Percentiles rank a stretch among this genome's conserved stretches.
Conservation (phyloP, 495 filamentous ascomycete genomes). For the Xylaria scruposa region DNA sequence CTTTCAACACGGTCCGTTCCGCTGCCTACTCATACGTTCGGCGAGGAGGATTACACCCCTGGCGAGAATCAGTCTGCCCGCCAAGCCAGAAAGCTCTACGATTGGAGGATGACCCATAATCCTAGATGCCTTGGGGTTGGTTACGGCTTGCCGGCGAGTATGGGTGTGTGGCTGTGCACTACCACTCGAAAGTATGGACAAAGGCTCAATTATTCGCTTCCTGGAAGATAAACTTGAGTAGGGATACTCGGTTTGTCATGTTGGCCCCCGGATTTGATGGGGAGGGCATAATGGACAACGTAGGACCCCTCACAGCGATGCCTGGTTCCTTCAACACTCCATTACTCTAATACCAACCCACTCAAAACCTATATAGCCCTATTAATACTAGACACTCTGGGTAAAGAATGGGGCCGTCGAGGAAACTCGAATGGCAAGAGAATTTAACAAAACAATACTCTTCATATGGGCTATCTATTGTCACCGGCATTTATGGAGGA, state of each 20-base stretch:
- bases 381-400: background rate
- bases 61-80: slow-evolving; percentile 4
- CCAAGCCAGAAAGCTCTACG: slow-evolving; percentile 5
- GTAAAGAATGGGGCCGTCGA: background rate
- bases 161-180: slow-evolving; percentile 6
- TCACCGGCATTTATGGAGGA: background rate
- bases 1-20: slow-evolving; percentile 10
- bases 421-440: background rate
- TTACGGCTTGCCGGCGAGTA: background rate
- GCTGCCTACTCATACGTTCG: background rate
- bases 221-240: background rate
- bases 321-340: background rate
- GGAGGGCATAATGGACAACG: background rate
- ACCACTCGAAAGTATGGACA: background rate
- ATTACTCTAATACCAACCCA: background rate
- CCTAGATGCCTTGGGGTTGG: background rate
- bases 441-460: background rate
- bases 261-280: background rate
- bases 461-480: background rate
- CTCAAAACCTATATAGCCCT: background rate
- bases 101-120: background rate
- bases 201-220: background rate
- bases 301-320: background rate
- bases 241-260: background rate
- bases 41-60: background rate